Evolutionary conservation across 768 basidiomycete species (phyloP).

Genomic region (Amanita exitialis): DNA sequence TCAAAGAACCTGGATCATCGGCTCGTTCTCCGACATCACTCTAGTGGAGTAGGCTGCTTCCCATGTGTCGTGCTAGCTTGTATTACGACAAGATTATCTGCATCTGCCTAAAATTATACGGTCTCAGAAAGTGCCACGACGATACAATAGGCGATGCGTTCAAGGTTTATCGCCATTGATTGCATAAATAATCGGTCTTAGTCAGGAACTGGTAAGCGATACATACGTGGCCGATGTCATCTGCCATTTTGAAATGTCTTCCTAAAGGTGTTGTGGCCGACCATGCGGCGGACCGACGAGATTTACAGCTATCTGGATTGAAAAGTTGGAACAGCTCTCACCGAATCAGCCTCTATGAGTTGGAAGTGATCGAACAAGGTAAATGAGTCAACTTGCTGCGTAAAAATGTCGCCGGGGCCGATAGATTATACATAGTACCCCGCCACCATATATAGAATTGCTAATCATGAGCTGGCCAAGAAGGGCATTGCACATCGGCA

Average conservation of each 20-base stretch:
- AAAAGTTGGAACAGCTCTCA: slow-evolving; percentile 33
- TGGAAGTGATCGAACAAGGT: slow-evolving; percentile 36
- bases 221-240: not conserved
- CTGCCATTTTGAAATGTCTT: not conserved
- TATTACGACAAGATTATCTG: slow-evolving; percentile 22
- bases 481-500: slow-evolving; percentile 41
- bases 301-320: slow-evolving; percentile 43
- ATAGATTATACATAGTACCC: no score
- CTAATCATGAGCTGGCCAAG: slow-evolving; percentile 35
- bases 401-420: not conserved
- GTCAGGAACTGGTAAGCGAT: not conserved
- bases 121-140: slow-evolving; percentile 24
- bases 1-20: slow-evolving; percentile 27
- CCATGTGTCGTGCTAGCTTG: slow-evolving; percentile 29
- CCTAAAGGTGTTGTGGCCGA: slow-evolving; percentile 28
- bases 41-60: slow-evolving; percentile 29
- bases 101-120: slow-evolving; percentile 25
- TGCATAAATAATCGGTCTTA: not conserved
- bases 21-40: slow-evolving; percentile 27
- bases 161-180: slow-evolving; percentile 27
- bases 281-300: slow-evolving; percentile 27
- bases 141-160: slow-evolving; percentile 14
- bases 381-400: not conserved
- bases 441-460: slow-evolving; percentile 50
- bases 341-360: slow-evolving; percentile 31